Evolutionary conservation across 176 grass and related monocot genomes (phyloP).

Genomic region (Typha latifolia): DNA sequence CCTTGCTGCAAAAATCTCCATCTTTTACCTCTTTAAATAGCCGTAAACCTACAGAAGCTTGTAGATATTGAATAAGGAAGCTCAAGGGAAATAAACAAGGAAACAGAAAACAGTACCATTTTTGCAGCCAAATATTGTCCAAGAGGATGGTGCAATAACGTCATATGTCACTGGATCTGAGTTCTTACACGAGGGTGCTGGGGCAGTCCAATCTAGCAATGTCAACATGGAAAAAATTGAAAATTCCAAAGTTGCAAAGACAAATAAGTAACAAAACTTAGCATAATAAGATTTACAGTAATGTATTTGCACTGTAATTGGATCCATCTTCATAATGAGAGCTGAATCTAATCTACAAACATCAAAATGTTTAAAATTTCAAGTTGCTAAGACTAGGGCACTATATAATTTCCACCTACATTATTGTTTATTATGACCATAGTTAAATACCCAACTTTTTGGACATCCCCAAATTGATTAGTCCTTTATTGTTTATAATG

Average conservation of each 20-base stretch:
- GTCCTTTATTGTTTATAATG: no score
- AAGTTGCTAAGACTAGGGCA: no score
- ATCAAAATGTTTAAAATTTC: no score
- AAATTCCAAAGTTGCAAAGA: neutral
- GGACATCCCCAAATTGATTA: no score
- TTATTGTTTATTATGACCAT: no score
- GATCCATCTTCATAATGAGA: no score
- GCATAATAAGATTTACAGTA: neutral
- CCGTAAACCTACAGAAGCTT: conserved; percentile 12
- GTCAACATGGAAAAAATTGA: neutral
- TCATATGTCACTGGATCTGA: conserved; percentile 16
- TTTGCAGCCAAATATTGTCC: conserved; percentile 23
- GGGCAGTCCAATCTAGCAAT: conserved; percentile 20
- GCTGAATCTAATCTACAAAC: no score
- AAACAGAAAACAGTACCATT: conserved; percentile 8
- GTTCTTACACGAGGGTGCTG: conserved; percentile 2
- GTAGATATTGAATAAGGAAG: neutral
- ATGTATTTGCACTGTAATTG: no score
- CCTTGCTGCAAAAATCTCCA: neutral
- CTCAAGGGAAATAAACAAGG: neutral
- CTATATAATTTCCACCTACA: no score
- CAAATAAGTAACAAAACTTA: neutral
- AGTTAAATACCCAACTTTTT: no score
- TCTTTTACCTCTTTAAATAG: conserved; percentile 22
- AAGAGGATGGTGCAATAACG: conserved; percentile 19